phyloP scores from a whole-genome alignment of 192 early-diverging fungal genomes.

The Umbelopsis ramanniana region DNA sequence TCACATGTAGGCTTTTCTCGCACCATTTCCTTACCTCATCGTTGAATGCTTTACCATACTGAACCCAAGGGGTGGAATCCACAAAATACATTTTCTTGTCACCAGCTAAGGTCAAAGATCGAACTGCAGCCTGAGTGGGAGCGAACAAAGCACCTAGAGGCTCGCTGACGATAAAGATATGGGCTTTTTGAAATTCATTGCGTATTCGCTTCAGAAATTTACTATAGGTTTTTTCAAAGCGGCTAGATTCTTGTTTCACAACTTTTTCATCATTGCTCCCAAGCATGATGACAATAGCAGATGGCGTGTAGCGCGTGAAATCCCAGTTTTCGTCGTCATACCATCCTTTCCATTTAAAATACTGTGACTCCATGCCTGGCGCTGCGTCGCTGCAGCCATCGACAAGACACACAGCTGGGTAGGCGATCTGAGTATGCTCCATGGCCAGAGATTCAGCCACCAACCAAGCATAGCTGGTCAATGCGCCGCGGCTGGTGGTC shows the following conservation, averaged over 20 bases:
- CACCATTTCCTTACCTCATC: not conserved
- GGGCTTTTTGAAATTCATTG: not conserved
- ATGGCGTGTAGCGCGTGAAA: constrained; percentile 6
- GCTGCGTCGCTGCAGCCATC: constrained; percentile 20
- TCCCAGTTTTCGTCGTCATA: constrained; percentile 6
- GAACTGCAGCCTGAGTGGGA: constrained; percentile 25
- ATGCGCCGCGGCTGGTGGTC: constrained; percentile 18
- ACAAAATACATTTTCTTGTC: constrained; percentile 36
- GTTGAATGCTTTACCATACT: constrained; percentile 26
- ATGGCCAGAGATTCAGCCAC: constrained; percentile 17
- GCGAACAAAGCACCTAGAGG: constrained; percentile 28
- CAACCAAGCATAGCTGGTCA: constrained; percentile 35
- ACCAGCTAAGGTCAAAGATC: not conserved
- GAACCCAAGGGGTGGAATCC: constrained; percentile 34
- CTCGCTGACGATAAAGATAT: constrained; percentile 29
- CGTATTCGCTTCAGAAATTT: constrained; percentile 14
- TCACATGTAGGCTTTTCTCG: too few species aligned
- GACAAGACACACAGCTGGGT: constrained; percentile 19
- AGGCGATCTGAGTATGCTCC: constrained; percentile 29
- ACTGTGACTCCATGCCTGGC: constrained; percentile 20
- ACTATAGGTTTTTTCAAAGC: not conserved
- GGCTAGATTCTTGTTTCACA: not conserved
- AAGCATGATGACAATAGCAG: constrained; percentile 25
- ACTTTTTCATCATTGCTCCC: constrained; percentile 28
- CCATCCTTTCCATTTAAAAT: constrained; percentile 27